phyloP scores from a whole-genome alignment of 345 rosid species.

The Geranium brycei region DNA sequence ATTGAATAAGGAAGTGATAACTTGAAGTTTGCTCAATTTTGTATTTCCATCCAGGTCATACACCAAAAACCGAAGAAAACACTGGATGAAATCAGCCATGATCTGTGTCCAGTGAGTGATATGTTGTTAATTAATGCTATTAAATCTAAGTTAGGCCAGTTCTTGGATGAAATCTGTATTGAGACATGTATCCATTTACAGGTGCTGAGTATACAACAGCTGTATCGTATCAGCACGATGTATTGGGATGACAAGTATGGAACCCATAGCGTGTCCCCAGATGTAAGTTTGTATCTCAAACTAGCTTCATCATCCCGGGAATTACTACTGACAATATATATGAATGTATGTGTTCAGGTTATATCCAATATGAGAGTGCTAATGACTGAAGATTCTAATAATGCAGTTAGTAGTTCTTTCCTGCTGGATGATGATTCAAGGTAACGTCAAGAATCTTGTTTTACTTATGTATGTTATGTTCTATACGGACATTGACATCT shows the following conservation, averaged over 20 bases:
- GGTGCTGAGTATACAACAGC: constrained; percentile 86
- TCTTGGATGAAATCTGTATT: too few species aligned
- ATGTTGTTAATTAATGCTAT: too few species aligned
- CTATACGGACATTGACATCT: too few species aligned
- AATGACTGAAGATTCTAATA: constrained; percentile 95
- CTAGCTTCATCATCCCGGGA: not conserved
- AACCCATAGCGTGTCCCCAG: constrained; percentile 73
- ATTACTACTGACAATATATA: not conserved
- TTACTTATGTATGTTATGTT: too few species aligned
- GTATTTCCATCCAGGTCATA: constrained; percentile 42
- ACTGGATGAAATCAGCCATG: constrained; percentile 81
- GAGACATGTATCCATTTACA: constrained; percentile 10
- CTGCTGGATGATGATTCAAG: constrained; percentile 93
- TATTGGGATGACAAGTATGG: constrained; percentile 98
- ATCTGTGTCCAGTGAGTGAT: constrained; percentile 70
- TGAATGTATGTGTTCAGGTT: constrained; percentile 28
- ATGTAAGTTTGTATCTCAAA: constrained; percentile 39
- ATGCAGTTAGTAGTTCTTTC: constrained; percentile 89
- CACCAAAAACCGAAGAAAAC: constrained; percentile 92
- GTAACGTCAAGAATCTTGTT: constrained; percentile 9
- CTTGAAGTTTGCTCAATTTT: constrained; percentile 1
- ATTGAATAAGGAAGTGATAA: not conserved
- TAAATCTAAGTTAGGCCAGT: too few species aligned
- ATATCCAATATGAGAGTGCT: constrained; percentile 80
- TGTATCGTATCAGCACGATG: constrained; percentile 82